Evolutionary conservation across 139 green algal genomes (phyloP).

Genomic region (Chlorella vulgaris): DNA sequence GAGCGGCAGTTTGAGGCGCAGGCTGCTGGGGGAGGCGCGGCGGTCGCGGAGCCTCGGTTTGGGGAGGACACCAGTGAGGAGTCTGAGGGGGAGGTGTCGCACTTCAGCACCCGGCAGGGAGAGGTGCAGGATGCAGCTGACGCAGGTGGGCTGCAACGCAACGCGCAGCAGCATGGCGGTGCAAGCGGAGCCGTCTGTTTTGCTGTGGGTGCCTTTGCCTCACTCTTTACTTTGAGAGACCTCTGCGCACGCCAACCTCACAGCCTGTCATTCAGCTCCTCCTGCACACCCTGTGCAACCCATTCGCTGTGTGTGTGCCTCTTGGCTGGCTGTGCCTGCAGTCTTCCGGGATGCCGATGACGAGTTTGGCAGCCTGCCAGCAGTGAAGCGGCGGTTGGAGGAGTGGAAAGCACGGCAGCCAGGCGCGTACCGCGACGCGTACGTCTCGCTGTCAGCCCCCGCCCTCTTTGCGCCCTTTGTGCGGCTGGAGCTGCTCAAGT

Average conservation of each 20-base stretch:
- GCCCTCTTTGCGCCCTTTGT: slow-evolving; percentile 94
- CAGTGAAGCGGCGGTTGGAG: slow-evolving; percentile 70
- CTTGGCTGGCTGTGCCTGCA: slow-evolving; percentile 15
- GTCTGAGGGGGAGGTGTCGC: slow-evolving; percentile 54
- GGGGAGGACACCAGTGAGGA: slow-evolving; percentile 61
- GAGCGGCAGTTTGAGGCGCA: slow-evolving; percentile 10
- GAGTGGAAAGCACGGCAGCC: slow-evolving; percentile 68
- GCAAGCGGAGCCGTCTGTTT: too few species aligned
- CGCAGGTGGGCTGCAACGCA: slow-evolving; percentile 14
- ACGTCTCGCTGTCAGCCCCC: slow-evolving; percentile 78
- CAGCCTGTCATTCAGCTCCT: too few species aligned
- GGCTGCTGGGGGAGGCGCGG: slow-evolving; percentile 31
- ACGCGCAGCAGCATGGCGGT: too few species aligned
- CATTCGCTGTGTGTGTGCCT: background rate
- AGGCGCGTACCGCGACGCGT: slow-evolving; percentile 78
- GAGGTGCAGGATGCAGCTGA: slow-evolving; percentile 53
- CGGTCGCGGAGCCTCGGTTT: slow-evolving; percentile 22
- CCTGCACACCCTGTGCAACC: too few species aligned
- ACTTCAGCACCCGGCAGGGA: slow-evolving; percentile 56
- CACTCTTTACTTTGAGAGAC: too few species aligned
- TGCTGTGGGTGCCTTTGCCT: too few species aligned
- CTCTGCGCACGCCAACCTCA: too few species aligned
- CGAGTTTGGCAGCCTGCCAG: slow-evolving; percentile 70
- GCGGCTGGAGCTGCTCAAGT: slow-evolving; percentile 88
- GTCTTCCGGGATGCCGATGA: slow-evolving; percentile 87